These are phyloP conservation scores for Helianthus tuberosus DNA, from an alignment of 129 eudicot genomes.

Conservation along the genomic window DNA sequence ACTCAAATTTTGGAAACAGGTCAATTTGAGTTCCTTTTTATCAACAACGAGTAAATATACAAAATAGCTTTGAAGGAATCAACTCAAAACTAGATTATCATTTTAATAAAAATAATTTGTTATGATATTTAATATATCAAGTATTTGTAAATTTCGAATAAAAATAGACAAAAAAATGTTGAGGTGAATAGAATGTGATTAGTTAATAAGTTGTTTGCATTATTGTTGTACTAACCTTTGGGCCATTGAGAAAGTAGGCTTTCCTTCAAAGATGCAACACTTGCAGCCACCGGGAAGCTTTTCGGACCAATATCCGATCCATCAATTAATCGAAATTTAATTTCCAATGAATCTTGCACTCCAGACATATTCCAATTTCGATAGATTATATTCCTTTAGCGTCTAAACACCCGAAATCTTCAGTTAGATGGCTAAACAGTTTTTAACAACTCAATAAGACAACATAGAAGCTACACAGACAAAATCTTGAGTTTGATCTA, in stretches of 20 bases:
- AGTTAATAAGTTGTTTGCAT: background rate
- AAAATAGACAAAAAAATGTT: background rate
- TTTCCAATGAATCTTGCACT: constrained; percentile 76
- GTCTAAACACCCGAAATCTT: constrained; percentile 37
- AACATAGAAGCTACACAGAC: constrained; percentile 31
- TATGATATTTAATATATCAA: background rate
- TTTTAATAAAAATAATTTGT: background rate
- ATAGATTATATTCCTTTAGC: constrained; percentile 2
- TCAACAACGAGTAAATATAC: background rate
- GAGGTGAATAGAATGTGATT: background rate
- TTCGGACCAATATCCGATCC: constrained; percentile 90
- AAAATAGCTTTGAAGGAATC: background rate
- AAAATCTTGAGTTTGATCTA: constrained; percentile 30
- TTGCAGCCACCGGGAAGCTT: constrained; percentile 75
- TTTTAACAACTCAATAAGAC: constrained; percentile 24
- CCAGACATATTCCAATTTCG: constrained; percentile 54
- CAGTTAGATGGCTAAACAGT: constrained; percentile 15
- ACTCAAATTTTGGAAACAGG: background rate
- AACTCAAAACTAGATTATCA: background rate
- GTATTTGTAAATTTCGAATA: background rate
- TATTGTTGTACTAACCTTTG: constrained; percentile 51
- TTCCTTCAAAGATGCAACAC: constrained; percentile 77
- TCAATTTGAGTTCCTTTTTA: background rate
- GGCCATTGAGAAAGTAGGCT: constrained; percentile 87
- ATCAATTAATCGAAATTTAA: constrained; percentile 76